Evolutionary conservation across 2,329 filamentous ascomycete species (phyloP), one percentile per base, ranked within the genome.

Genomic region (Fusarium continuum): DNA sequence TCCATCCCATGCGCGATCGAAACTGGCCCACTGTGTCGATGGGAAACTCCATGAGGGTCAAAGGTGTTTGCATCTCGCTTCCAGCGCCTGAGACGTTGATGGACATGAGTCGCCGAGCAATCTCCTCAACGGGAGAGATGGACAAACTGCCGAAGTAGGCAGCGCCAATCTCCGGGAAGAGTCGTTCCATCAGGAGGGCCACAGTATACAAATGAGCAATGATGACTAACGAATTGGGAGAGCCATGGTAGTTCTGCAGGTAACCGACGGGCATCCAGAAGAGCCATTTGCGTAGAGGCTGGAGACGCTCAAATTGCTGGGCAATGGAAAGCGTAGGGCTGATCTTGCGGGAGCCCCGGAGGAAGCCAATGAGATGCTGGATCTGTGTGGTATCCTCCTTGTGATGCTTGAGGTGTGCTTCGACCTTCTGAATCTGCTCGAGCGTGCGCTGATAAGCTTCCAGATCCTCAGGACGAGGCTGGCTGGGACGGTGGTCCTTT

Each of bases 211-310:
- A 92, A 73, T 98, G 91, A 10, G 93, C 91, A 50, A 98, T 88
- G 61, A 96, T 88, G 47, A 96, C 83, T 66, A 97, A 83, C 2
- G 92, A 90, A 57, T 87, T 91, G 20, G 91, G 85, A 65, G 94
- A 92, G 29, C 87, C 86, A 45, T 89, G 87, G 40, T 89, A 90
- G 64, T 88, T 87, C 73, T 94, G 90, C 22, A 97, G 83, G 69
- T 93, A 90, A 66, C 88, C 88, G 28, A 97, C 88, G 1, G 95
- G 95, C 51, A 97, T 87, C 93, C 94, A 98, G 78, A 98, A 97
- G 14, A 98, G 85, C 93, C 94, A 97, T 68, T 91, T 91, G 51
- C 93, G 86, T 56, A 99, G 84, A 9, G 92, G 89, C 64, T 96
- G 93, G 10, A 98, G 86, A 64, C 93, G 91, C 71, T 93, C 90